phyloP scores from a whole-genome alignment of 225 moss, liverwort and hornwort genomes.

The Neckera pumila region DNA sequence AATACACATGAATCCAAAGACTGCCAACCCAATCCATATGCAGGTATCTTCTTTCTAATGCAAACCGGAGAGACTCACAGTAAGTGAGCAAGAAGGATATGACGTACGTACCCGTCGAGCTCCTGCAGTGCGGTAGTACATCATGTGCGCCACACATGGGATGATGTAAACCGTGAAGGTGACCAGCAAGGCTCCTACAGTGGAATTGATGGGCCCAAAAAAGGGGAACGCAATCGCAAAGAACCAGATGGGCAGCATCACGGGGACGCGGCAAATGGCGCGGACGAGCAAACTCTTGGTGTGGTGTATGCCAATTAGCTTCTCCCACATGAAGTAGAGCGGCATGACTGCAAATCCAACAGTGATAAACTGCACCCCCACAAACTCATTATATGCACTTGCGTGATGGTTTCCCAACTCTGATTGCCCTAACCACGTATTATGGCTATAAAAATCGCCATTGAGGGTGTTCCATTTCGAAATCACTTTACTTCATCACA shows the following conservation, averaged over 20 bases:
- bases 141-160: constrained; percentile 22
- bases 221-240: not conserved
- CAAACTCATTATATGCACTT: not conserved
- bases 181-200: constrained; percentile 27
- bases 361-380: constrained; percentile 16
- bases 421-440: no score
- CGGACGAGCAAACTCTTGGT: not conserved
- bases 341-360: constrained; percentile 29
- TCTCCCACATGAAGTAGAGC: constrained; percentile 30
- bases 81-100: not conserved
- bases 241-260: constrained; percentile 11
- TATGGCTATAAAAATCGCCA: not conserved
- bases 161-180: constrained; percentile 37
- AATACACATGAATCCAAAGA: not conserved
- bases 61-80: not conserved
- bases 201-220: not conserved
- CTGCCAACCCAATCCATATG: not conserved
- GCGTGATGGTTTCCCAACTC: not conserved
- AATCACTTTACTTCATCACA: not conserved
- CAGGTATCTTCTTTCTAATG: not conserved
- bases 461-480: not conserved
- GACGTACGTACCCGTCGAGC: constrained; percentile 1
- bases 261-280: constrained; percentile 1
- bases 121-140: not conserved
- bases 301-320: not conserved